phyloP scores from a whole-genome alignment of 2,329 filamentous ascomycete species.

The Didymella keratinophila region DNA sequence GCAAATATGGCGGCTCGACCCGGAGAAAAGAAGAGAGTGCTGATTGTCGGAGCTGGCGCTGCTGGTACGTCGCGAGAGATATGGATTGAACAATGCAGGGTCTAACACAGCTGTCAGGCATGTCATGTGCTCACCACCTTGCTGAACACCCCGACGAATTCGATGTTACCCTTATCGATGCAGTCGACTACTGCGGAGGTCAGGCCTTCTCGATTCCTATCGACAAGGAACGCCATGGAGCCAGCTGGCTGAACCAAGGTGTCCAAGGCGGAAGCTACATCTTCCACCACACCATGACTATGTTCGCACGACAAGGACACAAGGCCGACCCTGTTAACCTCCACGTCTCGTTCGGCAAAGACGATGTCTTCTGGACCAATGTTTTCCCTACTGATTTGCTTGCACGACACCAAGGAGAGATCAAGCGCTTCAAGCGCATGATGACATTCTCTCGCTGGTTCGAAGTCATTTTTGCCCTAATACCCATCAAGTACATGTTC shows the following conservation, averaged over 20 bases:
- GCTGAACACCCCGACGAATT: conserved; percentile 71
- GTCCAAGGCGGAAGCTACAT: conserved; percentile 71
- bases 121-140: conserved; percentile 72
- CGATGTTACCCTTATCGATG: conserved; percentile 65
- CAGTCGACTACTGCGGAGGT: conserved; percentile 65
- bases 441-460: conserved; percentile 66
- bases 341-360: conserved; percentile 68
- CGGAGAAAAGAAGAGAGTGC: conserved; percentile 47
- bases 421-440: conserved; percentile 62
- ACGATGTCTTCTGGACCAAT: conserved; percentile 70
- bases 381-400: conserved; percentile 68
- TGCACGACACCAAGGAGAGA: conserved; percentile 63
- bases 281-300: conserved; percentile 72
- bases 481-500: conserved; percentile 70
- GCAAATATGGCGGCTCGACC: conserved; percentile 43
- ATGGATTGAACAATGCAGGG: not conserved
- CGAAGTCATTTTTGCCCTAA: conserved; percentile 66
- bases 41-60: conserved; percentile 52
- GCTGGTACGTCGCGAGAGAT: conserved; percentile 40
- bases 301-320: conserved; percentile 66
- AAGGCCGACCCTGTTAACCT: conserved; percentile 62
- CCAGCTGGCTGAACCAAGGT: conserved; percentile 68
- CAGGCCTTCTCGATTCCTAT: conserved; percentile 67
- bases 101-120: conserved; percentile 47
- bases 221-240: conserved; percentile 64